These are phyloP conservation scores for Rhododendron vialii DNA, from an alignment of 148 eudicot genomes.

Conservation along the genomic window DNA sequence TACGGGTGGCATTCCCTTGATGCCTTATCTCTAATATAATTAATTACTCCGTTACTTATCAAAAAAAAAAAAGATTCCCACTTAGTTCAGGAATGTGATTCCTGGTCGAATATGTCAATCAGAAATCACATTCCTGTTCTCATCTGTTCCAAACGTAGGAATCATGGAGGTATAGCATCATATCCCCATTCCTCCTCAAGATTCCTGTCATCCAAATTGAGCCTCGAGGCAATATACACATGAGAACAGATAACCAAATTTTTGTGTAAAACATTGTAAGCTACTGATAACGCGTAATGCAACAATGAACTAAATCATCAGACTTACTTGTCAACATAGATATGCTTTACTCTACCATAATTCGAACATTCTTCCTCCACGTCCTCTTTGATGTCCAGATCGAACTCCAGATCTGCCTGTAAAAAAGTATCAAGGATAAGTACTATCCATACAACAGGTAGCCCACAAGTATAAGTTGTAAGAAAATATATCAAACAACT, in stretches of 20 bases:
- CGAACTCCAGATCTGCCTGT: slow-evolving; percentile 82
- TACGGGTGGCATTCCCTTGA: too few relatives aligned
- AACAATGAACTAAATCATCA: not conserved
- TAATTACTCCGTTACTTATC: too few relatives aligned
- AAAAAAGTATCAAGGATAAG: slow-evolving; percentile 10
- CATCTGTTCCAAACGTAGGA: not conserved
- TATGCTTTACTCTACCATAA: slow-evolving; percentile 70
- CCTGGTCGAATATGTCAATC: not conserved
- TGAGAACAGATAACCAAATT: not conserved
- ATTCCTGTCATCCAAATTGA: not conserved
- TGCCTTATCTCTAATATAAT: too few relatives aligned
- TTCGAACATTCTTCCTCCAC: slow-evolving; percentile 78
- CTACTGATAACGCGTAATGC: not conserved
- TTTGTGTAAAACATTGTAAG: not conserved
- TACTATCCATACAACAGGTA: not conserved
- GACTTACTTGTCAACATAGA: slow-evolving; percentile 75
- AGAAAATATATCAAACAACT: not conserved
- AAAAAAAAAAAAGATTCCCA: not conserved
- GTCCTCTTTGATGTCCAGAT: slow-evolving; percentile 83
- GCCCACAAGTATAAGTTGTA: too few relatives aligned
- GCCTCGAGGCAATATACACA: not conserved
- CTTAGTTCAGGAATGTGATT: not conserved
- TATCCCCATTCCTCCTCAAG: not conserved
- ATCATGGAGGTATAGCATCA: not conserved
- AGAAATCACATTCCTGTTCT: not conserved